Evolutionary conservation across 768 basidiomycete genomes (phyloP), one percentile per base, ranked within the genome.

Genomic region (Hypholoma sublateritium): DNA sequence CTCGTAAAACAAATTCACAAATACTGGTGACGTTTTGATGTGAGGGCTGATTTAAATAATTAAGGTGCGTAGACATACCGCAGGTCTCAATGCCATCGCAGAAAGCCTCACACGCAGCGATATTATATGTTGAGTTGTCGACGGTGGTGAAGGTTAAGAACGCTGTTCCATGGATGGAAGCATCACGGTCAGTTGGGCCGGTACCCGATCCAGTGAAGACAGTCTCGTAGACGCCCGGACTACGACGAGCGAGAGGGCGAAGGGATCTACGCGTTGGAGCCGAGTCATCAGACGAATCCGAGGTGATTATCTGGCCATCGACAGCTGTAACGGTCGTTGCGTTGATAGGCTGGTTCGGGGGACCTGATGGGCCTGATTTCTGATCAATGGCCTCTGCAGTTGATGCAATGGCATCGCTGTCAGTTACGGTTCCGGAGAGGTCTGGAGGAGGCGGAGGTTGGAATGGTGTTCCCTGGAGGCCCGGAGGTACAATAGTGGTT

Each of bases 1-100:
- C 56, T 80, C 77, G 65, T 79, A 79, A 55, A 72, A 80, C 12
- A 80, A 42, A 45, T 53, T 53, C 17, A 53, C 53, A 22, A 53
- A 53, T 19, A 53, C 53, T 53, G 19, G 13, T 13, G 34, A 14
- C 9, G 37, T 57, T 79, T 22, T n/a, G n/a, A 17, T 12, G 24
- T 39, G 19, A 51, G 36, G 22, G 1, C 13, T 2, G 21, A 21
- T 14, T 25, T 19, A 36, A 21, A 14, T 28, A 6, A 21, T 4
- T 16, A 1, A 9, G 3, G 36, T 7, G 79, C 7, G 68, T 12
- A 5, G 5, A 53, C 53, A 17, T 42, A 56, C 55, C 48, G 32
- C 55, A 56, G 17, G 19, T 43, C 14, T 43, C 48, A 13, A 50
- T 42, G 13, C n/a, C 25, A 16, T 48, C 46, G 16, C 55, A 56